phyloP scores from a whole-genome alignment of 2,329 filamentous ascomycete species.

The Fusarium xylarioides region DNA sequence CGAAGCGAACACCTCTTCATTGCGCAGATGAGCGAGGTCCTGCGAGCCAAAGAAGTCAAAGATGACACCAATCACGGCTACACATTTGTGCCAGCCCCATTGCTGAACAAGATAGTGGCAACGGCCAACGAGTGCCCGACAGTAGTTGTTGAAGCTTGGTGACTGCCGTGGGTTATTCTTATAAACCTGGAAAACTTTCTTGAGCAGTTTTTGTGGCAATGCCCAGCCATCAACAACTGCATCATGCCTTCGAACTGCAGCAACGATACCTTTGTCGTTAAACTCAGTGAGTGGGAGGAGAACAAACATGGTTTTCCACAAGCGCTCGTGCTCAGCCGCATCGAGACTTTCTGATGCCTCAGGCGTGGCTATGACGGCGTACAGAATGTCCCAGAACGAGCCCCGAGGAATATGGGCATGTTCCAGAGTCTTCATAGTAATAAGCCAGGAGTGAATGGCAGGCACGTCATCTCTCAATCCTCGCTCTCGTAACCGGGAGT shows the following conservation, averaged over 20 bases:
- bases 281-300: constrained; percentile 70
- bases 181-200: constrained; percentile 67
- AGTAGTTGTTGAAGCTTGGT: constrained; percentile 73
- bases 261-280: constrained; percentile 61
- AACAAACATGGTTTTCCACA: constrained; percentile 68
- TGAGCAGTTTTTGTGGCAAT: constrained; percentile 65
- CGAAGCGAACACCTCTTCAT: constrained; percentile 70
- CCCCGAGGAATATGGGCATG: constrained; percentile 59
- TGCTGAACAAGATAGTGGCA: constrained; percentile 71
- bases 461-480: constrained; percentile 61
- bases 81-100: constrained; percentile 72
- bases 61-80: constrained; percentile 65
- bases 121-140: constrained; percentile 65
- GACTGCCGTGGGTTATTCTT: constrained; percentile 62
- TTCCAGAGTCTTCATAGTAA: constrained; percentile 64
- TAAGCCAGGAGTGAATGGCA: constrained; percentile 65
- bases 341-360: constrained; percentile 51
- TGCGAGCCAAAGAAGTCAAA: constrained; percentile 75
- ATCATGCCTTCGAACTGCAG: constrained; percentile 46
- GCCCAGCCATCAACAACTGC: constrained; percentile 64
- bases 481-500: constrained; percentile 55
- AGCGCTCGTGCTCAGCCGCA: constrained; percentile 59
- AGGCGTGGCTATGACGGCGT: constrained; percentile 53
- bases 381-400: constrained; percentile 69
- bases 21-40: constrained; percentile 68